These are phyloP conservation scores for Magnaporthales sp. DNA, from an alignment of 2,329 filamentous ascomycete genomes.

Conservation along the genomic window DNA sequence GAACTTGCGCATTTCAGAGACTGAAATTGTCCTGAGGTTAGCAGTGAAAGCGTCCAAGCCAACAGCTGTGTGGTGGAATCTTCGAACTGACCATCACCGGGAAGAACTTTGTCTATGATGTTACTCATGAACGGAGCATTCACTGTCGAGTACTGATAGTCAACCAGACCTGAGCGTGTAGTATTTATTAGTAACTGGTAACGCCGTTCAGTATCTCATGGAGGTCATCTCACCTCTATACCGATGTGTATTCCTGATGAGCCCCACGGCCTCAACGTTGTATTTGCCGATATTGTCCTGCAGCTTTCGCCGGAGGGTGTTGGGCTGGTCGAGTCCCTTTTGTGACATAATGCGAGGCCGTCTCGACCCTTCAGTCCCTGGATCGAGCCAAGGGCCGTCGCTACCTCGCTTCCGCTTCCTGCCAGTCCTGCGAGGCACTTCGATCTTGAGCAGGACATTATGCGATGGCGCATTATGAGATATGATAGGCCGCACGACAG, in stretches of 20 bases:
- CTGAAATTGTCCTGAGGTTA: constrained; percentile 18
- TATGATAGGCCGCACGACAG: constrained; percentile 66
- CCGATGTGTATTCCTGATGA: constrained; percentile 72
- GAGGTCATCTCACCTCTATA: constrained; percentile 54
- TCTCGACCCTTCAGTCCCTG: constrained; percentile 18
- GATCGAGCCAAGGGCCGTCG: constrained; percentile 54
- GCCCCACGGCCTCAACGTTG: constrained; percentile 59
- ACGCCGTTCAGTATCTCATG: not conserved
- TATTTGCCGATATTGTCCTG: constrained; percentile 63
- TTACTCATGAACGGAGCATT: constrained; percentile 61
- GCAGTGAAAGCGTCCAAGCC: not conserved
- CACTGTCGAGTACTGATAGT: constrained; percentile 74
- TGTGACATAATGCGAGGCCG: not conserved
- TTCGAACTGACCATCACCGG: constrained; percentile 50
- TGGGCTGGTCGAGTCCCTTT: constrained; percentile 35
- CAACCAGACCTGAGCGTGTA: constrained; percentile 51
- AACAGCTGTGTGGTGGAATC: not conserved
- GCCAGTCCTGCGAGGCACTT: constrained; percentile 78
- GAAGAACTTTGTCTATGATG: constrained; percentile 62
- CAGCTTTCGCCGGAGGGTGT: constrained; percentile 51
- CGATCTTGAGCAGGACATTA: constrained; percentile 80
- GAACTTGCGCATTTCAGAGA: constrained; percentile 50
- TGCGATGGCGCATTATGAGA: constrained; percentile 70
- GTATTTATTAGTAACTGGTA: not conserved
- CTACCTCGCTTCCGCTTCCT: constrained; percentile 78